Base-by-base conservation (phyloP, 768 basidiomycete genomes). In the Pisolithus tinctorius region DNA sequence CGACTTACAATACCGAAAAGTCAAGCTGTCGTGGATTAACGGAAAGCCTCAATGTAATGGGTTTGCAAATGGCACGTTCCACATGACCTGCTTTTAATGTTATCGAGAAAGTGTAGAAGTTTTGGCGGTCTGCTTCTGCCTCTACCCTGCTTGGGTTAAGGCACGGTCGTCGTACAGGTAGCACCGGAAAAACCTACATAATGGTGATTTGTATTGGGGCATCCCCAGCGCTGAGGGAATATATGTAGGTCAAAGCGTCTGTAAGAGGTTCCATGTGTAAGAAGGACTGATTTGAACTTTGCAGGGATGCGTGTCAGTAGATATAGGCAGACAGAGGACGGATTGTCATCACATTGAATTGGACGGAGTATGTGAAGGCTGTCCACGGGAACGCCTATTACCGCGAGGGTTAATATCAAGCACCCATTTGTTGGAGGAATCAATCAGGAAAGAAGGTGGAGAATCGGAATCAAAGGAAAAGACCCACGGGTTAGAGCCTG, bases 1-100 rank as follows among this genome's bases (percentile, higher is more conserved):
- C 1, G 23, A 70, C 72, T 60, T 58, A 85, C 84, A 85, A 85
- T 17, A 84, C 79, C 26, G 74, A 70, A 57, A 85, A 86, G 31
- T 81, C 73, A 10, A 86, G 70, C 36, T 55, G 64, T 37, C 77
- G 69, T 4, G 83, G 83, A 55, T 84, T 78, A 26, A 83, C 66
- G 9, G 60, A 58, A 23, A 85, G 67, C 37, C 61, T 73, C 52
- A 81, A 66, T 29, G 68, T 66, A 14, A 74, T 57, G 1, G 82
- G 75, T 31, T 76, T 73, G 46, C 76, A 71, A 16, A 85, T 47
- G 11, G 72, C 67, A 11, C 83, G 72, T 65, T 84, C 81, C 43
- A 83, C 70, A 6, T 75, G 72, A 55, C 81, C 77, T 20, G 72
- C 66, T 65, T 77, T 79, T 59, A 82, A 64, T 14, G 79, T 76